phyloP scores from a whole-genome alignment of 2,329 filamentous ascomycete genomes.

The Cladosporium velox region DNA sequence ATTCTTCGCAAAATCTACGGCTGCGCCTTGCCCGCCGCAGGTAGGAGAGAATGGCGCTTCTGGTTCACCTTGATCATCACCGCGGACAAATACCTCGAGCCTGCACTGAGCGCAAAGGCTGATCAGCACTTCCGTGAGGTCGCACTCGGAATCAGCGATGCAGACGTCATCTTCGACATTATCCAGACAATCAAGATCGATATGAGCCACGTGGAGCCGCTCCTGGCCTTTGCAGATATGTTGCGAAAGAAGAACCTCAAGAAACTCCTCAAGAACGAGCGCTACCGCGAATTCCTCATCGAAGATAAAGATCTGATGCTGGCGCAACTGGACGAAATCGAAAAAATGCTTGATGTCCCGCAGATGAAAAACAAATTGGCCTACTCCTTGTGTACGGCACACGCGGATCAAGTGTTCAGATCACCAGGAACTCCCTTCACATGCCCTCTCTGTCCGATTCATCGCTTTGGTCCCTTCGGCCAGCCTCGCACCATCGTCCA shows the following conservation, averaged over 20 bases:
- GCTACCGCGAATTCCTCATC: not conserved
- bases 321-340: not conserved
- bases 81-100: constrained; percentile 7
- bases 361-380: too few relatives aligned
- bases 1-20: constrained; percentile 8
- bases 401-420: too few relatives aligned
- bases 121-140: too few relatives aligned
- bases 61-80: not conserved
- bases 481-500: too few relatives aligned
- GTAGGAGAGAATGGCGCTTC: not conserved
- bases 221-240: not conserved
- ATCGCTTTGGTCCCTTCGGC: too few relatives aligned
- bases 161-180: not conserved
- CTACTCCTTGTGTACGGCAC: too few relatives aligned
- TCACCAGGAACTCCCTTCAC: too few relatives aligned
- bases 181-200: not conserved
- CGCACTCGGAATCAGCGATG: too few relatives aligned
- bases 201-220: not conserved
- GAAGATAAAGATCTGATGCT: not conserved
- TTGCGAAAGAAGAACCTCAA: not conserved
- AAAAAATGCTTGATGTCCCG: too few relatives aligned
- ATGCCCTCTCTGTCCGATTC: too few relatives aligned
- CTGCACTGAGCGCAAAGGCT: not conserved
- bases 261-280: not conserved
- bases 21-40: not conserved